Base-by-base conservation (phyloP, 148 eudicot species). In the Camellia lanceoleosa region DNA sequence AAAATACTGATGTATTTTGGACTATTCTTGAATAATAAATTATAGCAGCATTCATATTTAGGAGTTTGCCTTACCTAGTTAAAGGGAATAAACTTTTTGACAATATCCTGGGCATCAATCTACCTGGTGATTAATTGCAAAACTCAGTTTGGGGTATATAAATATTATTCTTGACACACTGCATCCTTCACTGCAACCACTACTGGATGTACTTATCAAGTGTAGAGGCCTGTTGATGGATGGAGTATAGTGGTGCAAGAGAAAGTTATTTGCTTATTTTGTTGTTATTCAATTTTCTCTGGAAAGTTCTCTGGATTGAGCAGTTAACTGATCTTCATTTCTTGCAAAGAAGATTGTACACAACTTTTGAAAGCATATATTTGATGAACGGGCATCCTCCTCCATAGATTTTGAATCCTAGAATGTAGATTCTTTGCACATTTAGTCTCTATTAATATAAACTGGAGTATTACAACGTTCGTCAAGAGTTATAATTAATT, bases 251-350 rank as follows among this genome's bases (percentile, higher is more conserved):
- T 20, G 12, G 41, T 30, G 38, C 38, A 30, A 30, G 38, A 30
- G 38, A 30, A 30, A 30, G 38, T 30, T 30, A 30, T 30, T 30
- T 30, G 38, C 38, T 30, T 30, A 30, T 30, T 30, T 30, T 30
- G 38, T 30, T 1, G 38, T 30, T 30, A 30, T 30, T 30, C 38
- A 30, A 19, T 5, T 46, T 70, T 70, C 52, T n/a, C 5, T 1
- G 38, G 71, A 49, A 20, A 43, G 55, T 62, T 75, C 16, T 47
- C 59, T 76, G 44, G 19, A 49, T 64, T 23, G 15, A 30, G 58
- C 20, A 4, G 14, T 62, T 76, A 47, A 63, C 79, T 76, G 41
- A 62, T 76, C 3, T 30, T 77, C 60, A 8, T 76, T 20, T 30
- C 13, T 13, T 49, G 19, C 20, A n/a, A 77, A 51, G 47, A 54